phyloP scores from a whole-genome alignment of 106 monocot species.

The Apostasia ramifera region DNA sequence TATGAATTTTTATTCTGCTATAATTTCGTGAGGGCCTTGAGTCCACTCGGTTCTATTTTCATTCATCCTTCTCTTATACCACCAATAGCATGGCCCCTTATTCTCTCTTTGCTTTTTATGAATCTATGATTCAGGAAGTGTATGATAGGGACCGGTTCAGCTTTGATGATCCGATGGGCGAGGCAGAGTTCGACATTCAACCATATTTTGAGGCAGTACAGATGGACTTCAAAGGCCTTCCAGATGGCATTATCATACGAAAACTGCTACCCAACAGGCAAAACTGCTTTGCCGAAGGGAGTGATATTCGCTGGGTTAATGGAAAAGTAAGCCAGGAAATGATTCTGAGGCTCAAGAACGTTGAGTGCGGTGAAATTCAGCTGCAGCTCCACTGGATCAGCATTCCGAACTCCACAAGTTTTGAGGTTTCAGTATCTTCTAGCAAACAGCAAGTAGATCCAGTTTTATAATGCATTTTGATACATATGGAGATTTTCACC shows the following conservation, averaged over 20 bases:
- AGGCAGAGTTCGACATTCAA: slow-evolving; percentile 7
- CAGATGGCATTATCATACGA: neutral
- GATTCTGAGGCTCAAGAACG: slow-evolving; percentile 8
- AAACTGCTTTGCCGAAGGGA: slow-evolving; percentile 10
- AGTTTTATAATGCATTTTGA: too few relatives aligned
- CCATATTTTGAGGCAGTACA: neutral
- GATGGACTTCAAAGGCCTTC: neutral
- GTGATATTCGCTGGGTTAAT: neutral
- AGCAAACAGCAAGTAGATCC: too few relatives aligned
- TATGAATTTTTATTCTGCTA: too few relatives aligned
- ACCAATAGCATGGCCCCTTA: too few relatives aligned
- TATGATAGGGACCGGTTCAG: slow-evolving; percentile 7
- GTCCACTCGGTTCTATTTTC: too few relatives aligned
- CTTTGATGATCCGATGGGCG: slow-evolving; percentile 11
- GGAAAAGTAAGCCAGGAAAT: slow-evolving; percentile 3
- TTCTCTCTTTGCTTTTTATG: too few relatives aligned
- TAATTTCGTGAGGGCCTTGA: too few relatives aligned
- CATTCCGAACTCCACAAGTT: neutral
- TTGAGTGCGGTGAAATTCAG: slow-evolving; percentile 12
- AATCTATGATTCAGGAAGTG: slow-evolving; percentile 2
- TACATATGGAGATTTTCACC: too few relatives aligned
- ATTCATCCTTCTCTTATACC: too few relatives aligned
- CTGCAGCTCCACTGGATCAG: slow-evolving; percentile 8
- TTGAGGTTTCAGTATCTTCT: too few relatives aligned
- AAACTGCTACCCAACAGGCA: slow-evolving; percentile 4